A percentile compares a stretch with the other conserved stretches of the same genome.
Evolutionary conservation across 2,329 filamentous ascomycete species (phyloP).

Genomic region (Botrytis byssoidea): DNA sequence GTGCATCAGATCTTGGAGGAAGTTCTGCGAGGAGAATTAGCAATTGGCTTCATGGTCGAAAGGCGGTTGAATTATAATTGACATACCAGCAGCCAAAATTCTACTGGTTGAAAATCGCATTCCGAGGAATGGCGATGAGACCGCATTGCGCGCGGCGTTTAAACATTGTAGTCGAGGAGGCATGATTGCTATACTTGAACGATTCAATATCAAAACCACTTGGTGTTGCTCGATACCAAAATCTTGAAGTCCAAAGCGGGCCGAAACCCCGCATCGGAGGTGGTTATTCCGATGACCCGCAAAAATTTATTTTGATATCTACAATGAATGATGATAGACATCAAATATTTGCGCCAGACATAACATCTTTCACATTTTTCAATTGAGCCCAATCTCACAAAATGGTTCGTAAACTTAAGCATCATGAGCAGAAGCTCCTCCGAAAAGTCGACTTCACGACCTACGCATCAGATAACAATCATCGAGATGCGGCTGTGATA

Average conservation of each 20-base stretch:
- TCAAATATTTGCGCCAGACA: not conserved
- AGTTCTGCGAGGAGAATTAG: not conserved
- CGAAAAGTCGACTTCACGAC: conserved; percentile 91
- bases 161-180: conserved; percentile 37
- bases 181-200: conserved; percentile 26
- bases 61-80: not conserved
- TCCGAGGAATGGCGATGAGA: conserved; percentile 21
- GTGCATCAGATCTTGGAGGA: not conserved
- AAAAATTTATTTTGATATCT: conserved; percentile 10
- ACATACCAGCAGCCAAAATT: conserved; percentile 31
- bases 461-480: conserved; percentile 83
- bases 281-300: conserved; percentile 5
- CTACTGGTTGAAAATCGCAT: conserved; percentile 35
- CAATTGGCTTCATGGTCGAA: not conserved
- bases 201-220: conserved; percentile 16
- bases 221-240: conserved; percentile 6
- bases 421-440: conserved; percentile 95
- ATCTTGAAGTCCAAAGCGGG: conserved; percentile 10
- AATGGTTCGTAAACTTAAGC: conserved; percentile 95
- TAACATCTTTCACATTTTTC: not conserved
- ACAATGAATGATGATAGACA: not conserved
- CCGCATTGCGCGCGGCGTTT: conserved; percentile 27
- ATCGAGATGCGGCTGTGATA: conserved; percentile 77
- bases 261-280: conserved; percentile 7
- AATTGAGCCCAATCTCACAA: conserved; percentile 30